phyloP scores from a whole-genome alignment of 1,139 yeast genomes.

The Yamadazyma oceani region DNA sequence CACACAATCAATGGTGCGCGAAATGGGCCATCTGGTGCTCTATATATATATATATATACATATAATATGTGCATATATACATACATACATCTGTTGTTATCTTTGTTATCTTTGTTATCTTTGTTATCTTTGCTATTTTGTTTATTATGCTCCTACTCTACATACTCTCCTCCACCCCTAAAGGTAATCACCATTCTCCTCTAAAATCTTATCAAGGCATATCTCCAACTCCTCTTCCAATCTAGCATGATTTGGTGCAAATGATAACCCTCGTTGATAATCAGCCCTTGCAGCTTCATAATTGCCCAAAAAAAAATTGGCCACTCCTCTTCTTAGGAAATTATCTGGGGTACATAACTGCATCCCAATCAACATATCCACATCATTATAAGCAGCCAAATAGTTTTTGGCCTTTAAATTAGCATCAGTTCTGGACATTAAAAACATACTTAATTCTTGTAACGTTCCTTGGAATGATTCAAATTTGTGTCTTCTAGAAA shows the following conservation, averaged over 20 bases:
- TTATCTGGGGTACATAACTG: constrained; percentile 75
- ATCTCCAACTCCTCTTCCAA: constrained; percentile 42
- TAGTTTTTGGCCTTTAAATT: constrained; percentile 63
- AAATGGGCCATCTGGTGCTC: constrained; percentile 1
- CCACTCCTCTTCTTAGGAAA: constrained; percentile 79
- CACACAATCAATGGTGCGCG: no score
- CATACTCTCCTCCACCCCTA: no score
- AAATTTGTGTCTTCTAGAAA: constrained; percentile 77
- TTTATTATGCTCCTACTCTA: no score
- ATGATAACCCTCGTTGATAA: constrained; percentile 74
- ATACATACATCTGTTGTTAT: no score
- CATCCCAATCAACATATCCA: constrained; percentile 66
- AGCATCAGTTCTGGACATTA: constrained; percentile 84
- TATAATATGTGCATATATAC: no score
- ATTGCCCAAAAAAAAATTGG: constrained; percentile 68
- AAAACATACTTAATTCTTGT: constrained; percentile 70
- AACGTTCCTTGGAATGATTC: constrained; percentile 80
- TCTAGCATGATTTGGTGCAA: constrained; percentile 54
- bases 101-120: no score
- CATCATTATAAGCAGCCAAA: constrained; percentile 77
- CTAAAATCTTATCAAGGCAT: constrained; percentile 47
- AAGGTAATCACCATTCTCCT: constrained; percentile 51
- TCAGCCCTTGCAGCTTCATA: constrained; percentile 71
- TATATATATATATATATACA: no score
- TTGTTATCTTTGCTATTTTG: no score